Base-by-base conservation (phyloP, 495 filamentous ascomycete species). In the Lophiostoma macrostomum region DNA sequence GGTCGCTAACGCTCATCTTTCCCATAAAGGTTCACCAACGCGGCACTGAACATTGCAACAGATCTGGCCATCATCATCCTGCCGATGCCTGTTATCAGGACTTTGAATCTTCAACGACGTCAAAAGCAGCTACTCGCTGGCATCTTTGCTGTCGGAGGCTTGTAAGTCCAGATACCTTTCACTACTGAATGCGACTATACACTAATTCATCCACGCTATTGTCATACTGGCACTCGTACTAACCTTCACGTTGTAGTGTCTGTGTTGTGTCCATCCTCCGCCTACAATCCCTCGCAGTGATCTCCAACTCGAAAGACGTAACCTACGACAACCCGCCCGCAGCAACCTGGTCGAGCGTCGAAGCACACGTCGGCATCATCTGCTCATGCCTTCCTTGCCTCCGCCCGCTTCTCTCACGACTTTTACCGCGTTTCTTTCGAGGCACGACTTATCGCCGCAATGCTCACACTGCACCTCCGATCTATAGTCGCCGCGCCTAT, bases 21-120 rank as follows among this genome's bases (percentile, higher is more conserved):
- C n/a, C n/a, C n/a, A n/a, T n/a, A n/a, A n/a, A n/a, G n/a, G n/a
- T 78, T 75, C 63, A 63, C 70, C 48, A 80, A 75, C 60, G 71
- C 72, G 2, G 69, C 68, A 0, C 69, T 76, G 19, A 80, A 80
- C 63, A 77, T 82, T 36, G 39, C 73, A 20, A 75, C 73, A 31
- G 79, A 82, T 56, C 39, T 78, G 27, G 64, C 71, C 24, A 64
- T 78, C 36, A 73, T 77, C 31, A 44, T 68, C 5, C 51, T 71
- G 4, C 68, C 68, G 0, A 52, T 71, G 40, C 62, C 58, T 2
- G 56, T 62, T 0, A 38, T 71, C 13, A 40, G 49, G 23, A 19
- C 32, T 3, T 50, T 71, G 8, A 55, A 68, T 19, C 49, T 68
- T 10, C 44, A 60, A 5, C 31, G 32, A n/a, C 50, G 53, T 19